Conservation (phyloP, 2,329 filamentous ascomycete species). For the Botryosphaeria dothidea region DNA sequence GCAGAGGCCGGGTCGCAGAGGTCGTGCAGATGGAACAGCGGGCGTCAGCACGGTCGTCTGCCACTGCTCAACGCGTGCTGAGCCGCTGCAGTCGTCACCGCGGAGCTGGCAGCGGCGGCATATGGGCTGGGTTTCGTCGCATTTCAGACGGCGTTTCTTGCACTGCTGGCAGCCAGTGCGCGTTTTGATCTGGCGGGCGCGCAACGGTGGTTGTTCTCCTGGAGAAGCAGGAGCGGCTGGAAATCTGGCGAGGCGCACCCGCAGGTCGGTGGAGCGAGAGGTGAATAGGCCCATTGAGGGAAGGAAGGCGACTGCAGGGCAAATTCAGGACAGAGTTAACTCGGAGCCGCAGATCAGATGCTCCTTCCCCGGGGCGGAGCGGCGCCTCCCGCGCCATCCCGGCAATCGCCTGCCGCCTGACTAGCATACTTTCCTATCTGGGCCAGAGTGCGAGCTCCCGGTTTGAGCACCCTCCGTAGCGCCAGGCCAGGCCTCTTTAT, state of each 20-base stretch:
- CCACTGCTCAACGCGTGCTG: background rate
- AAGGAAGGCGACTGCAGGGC: background rate
- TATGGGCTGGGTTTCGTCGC: constrained; percentile 16
- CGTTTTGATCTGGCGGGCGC: background rate
- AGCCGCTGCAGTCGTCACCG: constrained; percentile 14
- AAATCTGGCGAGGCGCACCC: background rate
- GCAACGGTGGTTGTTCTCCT: background rate
- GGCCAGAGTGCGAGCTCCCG: background rate
- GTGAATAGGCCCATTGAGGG: background rate
- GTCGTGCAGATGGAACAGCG: background rate
- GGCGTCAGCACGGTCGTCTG: background rate
- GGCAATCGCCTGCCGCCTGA: background rate
- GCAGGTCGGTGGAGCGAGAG: background rate
- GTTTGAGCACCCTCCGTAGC: background rate
- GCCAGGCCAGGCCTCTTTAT: background rate
- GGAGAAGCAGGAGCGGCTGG: background rate
- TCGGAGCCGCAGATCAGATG: background rate
- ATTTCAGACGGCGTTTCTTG: constrained; percentile 19
- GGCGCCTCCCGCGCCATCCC: background rate
- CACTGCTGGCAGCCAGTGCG: constrained; percentile 18
- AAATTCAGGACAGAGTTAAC: background rate
- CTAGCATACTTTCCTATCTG: background rate
- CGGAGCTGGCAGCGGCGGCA: constrained; percentile 13
- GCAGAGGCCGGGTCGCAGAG: background rate
- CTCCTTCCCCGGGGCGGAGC: background rate